phyloP scores from a whole-genome alignment of 495 filamentous ascomycete genomes.

The Jackrogersella minutella region DNA sequence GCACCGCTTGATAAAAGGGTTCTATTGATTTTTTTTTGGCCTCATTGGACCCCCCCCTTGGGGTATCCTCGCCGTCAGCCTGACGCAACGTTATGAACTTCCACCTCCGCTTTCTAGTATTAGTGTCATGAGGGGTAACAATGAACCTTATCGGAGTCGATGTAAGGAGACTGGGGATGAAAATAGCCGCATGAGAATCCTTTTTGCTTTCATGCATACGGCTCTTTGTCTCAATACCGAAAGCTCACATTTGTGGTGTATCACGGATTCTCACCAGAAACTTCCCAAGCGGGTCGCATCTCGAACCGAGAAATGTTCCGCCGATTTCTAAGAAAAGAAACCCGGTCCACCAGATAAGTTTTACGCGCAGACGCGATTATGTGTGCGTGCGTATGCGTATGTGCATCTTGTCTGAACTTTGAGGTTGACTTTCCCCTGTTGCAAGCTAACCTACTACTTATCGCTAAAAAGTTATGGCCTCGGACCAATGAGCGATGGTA shows the following conservation, averaged over 20 bases:
- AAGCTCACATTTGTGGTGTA: slow-evolving; percentile 8
- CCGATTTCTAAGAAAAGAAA: slow-evolving; percentile 42
- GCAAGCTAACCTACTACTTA: slow-evolving; percentile 4
- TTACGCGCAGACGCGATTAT: slow-evolving; percentile 33
- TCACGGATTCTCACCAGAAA: slow-evolving; percentile 12
- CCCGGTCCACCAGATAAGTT: slow-evolving; percentile 21
- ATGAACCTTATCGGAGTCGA: slow-evolving; percentile 38
- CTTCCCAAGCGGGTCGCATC: slow-evolving; percentile 20
- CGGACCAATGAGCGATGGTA: slow-evolving; percentile 33
- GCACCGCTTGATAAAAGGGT: slow-evolving; percentile 4
- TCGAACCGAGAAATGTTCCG: slow-evolving; percentile 34
- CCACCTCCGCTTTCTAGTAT: slow-evolving; percentile 40
- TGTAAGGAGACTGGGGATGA: slow-evolving; percentile 30
- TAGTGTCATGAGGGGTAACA: slow-evolving; percentile 42
- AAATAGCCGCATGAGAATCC: slow-evolving; percentile 37
- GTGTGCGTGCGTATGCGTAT: not conserved
- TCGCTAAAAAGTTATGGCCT: slow-evolving; percentile 8
- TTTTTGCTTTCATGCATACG: slow-evolving; percentile 19
- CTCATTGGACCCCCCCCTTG: slow-evolving; percentile 13
- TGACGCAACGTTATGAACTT: slow-evolving; percentile 36
- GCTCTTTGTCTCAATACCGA: slow-evolving; percentile 23
- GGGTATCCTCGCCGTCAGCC: slow-evolving; percentile 28
- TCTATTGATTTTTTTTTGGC: slow-evolving; percentile 15
- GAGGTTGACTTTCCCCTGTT: slow-evolving; percentile 22
- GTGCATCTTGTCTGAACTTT: slow-evolving; percentile 33